Conservation (phyloP, 2,329 filamentous ascomycete species). For the Cephalotrichum gorgonifer region DNA sequence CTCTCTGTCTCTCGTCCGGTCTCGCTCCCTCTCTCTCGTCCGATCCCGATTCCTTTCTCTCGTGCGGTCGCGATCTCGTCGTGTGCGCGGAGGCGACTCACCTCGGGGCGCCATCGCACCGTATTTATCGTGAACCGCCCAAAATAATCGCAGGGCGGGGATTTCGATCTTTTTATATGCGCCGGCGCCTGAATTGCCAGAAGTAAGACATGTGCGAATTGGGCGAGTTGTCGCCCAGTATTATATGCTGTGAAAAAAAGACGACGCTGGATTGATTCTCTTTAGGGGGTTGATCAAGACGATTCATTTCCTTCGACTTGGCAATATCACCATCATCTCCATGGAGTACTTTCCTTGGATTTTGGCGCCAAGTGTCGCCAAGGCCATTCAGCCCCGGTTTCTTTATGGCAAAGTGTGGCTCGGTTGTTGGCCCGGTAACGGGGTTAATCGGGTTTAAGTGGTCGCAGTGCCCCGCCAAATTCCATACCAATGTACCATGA, state of each 20-base stretch:
- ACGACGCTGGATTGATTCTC: too few relatives aligned
- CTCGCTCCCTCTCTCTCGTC: constrained; percentile 3
- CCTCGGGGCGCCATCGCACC: constrained; percentile 2
- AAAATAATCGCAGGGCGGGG: not conserved
- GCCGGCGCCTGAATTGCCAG: not conserved
- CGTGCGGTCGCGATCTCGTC: constrained; percentile 5
- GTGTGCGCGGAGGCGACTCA: constrained; percentile 1
- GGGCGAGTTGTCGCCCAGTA: too few relatives aligned
- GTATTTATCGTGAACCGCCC: not conserved
- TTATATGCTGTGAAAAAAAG: too few relatives aligned
- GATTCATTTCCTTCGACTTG: too few relatives aligned
- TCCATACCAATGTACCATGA: not conserved
- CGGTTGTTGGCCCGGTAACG: constrained; percentile 4
- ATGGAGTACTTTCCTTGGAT: not conserved
- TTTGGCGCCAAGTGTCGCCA: not conserved
- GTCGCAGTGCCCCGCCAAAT: not conserved
- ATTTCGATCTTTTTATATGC: not conserved
- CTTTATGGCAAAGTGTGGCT: not conserved
- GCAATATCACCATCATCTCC: too few relatives aligned
- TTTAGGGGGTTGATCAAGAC: too few relatives aligned
- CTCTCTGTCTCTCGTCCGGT: constrained; percentile 1
- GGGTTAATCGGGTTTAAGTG: constrained; percentile 7
- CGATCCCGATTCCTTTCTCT: constrained; percentile 1
- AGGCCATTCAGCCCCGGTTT: not conserved
- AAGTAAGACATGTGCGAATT: not conserved